phyloP scores from a whole-genome alignment of 2,329 filamentous ascomycete genomes.

The Karstenula rhodostoma region DNA sequence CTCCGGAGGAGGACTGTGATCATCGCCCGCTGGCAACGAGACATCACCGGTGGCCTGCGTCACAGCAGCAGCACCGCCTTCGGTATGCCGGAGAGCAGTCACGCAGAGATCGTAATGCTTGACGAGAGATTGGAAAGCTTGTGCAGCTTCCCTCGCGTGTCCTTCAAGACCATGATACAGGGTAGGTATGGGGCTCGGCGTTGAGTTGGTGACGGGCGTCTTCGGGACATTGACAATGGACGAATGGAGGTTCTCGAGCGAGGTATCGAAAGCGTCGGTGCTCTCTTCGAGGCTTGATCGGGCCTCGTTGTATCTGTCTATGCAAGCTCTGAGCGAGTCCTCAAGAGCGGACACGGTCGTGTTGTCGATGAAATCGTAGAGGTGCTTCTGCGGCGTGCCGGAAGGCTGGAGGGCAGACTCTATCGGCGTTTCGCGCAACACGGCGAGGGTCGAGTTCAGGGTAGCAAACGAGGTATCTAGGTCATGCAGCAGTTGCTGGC shows the following conservation, averaged over 20 bases:
- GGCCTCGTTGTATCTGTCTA: slow-evolving; percentile 74
- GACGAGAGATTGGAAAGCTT: slow-evolving; percentile 79
- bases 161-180: slow-evolving; percentile 67
- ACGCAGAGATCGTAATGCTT: slow-evolving; percentile 93
- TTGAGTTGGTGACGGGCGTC: slow-evolving; percentile 40
- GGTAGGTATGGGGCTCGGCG: slow-evolving; percentile 52
- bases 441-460: slow-evolving; percentile 71
- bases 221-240: slow-evolving; percentile 45
- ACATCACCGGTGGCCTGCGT: slow-evolving; percentile 51
- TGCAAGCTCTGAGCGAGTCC: slow-evolving; percentile 72
- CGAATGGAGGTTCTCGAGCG: slow-evolving; percentile 60
- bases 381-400: slow-evolving; percentile 60
- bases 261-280: slow-evolving; percentile 74
- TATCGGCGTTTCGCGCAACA: slow-evolving; percentile 70
- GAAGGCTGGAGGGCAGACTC: slow-evolving; percentile 68
- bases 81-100: slow-evolving; percentile 87
- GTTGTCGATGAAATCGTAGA: slow-evolving; percentile 82
- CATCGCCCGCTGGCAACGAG: slow-evolving; percentile 34
- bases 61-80: slow-evolving; percentile 63
- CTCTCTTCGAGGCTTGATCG: slow-evolving; percentile 65
- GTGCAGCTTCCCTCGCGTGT: slow-evolving; percentile 83
- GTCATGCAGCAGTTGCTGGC: slow-evolving; percentile 63
- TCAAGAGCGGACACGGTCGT: slow-evolving; percentile 71
- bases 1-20: slow-evolving; percentile 62
- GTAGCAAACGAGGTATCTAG: slow-evolving; percentile 73